Evolutionary conservation across 148 eudicot species (phyloP).

Genomic region (Chenopodium quinoa): DNA sequence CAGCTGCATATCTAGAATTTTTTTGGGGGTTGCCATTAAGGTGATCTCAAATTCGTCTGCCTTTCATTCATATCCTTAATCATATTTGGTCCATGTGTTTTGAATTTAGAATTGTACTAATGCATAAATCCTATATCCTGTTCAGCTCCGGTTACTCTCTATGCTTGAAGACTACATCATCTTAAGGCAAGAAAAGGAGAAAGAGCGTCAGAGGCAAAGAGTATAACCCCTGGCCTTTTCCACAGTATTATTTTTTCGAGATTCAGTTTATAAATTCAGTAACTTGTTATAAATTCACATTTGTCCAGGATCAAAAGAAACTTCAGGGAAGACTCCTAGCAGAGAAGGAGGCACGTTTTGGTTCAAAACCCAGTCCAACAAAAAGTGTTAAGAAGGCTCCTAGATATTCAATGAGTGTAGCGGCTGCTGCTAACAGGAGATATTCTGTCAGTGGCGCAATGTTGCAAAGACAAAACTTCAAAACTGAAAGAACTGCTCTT

Average conservation of each 20-base stretch:
- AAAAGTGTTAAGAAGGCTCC: slow-evolving; percentile 56
- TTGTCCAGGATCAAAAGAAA: slow-evolving; percentile 64
- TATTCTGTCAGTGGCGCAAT: slow-evolving; percentile 47
- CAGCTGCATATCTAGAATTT: too few species aligned
- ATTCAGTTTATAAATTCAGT: not conserved
- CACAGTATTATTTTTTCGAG: not conserved
- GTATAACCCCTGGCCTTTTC: slow-evolving; percentile 24
- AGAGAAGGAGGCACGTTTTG: slow-evolving; percentile 75
- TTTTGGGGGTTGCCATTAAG: not conserved
- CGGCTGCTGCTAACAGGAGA: slow-evolving; percentile 36
- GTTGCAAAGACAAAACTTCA: slow-evolving; percentile 40
- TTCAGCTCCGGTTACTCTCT: slow-evolving; percentile 53
- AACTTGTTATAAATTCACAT: not conserved
- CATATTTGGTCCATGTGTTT: not conserved
- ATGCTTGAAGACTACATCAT: slow-evolving; percentile 70
- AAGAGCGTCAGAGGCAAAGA: slow-evolving; percentile 66
- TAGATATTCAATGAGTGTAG: slow-evolving; percentile 43
- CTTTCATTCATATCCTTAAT: not conserved
- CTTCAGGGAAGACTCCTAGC: slow-evolving; percentile 73
- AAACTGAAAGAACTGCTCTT: slow-evolving; percentile 33
- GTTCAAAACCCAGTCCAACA: slow-evolving; percentile 84
- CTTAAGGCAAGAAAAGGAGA: slow-evolving; percentile 67
- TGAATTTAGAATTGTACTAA: not conserved
- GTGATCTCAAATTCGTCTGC: not conserved
- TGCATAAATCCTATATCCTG: not conserved